Evolutionary conservation across 2,329 filamentous ascomycete genomes (phyloP).

Genomic region (Chrysoporthe austroafricana): DNA sequence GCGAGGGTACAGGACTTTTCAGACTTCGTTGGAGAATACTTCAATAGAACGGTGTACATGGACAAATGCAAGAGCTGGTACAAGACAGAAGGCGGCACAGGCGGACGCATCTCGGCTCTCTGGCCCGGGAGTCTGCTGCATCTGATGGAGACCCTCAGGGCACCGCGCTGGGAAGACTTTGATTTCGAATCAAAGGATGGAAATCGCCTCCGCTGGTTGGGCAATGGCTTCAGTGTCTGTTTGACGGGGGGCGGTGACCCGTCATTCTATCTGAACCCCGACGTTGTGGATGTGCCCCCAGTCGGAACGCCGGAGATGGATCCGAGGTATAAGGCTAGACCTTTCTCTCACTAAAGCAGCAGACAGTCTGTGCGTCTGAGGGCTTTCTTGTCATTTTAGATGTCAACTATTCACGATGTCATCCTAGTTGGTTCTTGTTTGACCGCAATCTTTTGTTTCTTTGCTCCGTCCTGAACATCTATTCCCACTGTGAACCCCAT

Average conservation of each 20-base stretch:
- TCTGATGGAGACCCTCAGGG: constrained; percentile 34
- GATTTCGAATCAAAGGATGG: constrained; percentile 31
- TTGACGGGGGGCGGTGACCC: constrained; percentile 35
- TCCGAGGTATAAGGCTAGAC: constrained; percentile 34
- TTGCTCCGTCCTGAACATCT: not conserved
- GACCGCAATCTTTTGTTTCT: not conserved
- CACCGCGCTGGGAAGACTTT: constrained; percentile 37
- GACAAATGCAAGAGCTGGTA: constrained; percentile 36
- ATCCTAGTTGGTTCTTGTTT: not conserved
- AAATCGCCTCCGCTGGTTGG: constrained; percentile 35
- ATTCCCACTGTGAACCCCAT: not conserved
- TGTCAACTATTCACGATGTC: not conserved
- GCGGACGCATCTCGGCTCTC: constrained; percentile 34
- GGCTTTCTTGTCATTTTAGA: not conserved
- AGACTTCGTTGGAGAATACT: constrained; percentile 37
- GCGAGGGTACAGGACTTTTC: constrained; percentile 37
- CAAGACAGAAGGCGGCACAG: constrained; percentile 34
- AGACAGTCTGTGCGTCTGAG: not conserved
- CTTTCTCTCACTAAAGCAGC: constrained; percentile 36
- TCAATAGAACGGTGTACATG: constrained; percentile 34
- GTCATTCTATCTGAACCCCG: constrained; percentile 39
- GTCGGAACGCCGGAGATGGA: constrained; percentile 36
- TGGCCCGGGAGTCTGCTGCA: constrained; percentile 36
- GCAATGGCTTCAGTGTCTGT: constrained; percentile 32
- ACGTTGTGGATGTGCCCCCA: constrained; percentile 34